Base-by-base conservation (phyloP, 2,329 filamentous ascomycete genomes). In the Periconia sp. region DNA sequence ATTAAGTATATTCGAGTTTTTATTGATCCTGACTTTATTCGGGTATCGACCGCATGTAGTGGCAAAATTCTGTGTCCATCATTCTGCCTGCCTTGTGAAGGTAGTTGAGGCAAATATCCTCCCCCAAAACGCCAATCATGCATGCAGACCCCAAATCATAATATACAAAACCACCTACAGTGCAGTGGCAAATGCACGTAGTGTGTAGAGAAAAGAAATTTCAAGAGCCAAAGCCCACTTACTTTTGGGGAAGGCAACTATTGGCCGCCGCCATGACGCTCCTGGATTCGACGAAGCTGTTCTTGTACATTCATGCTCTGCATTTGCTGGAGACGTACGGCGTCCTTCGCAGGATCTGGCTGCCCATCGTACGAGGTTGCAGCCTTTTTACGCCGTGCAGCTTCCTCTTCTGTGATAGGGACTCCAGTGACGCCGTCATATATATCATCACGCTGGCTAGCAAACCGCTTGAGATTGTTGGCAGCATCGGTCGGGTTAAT, bases 391-490 rank as follows among this genome's bases (percentile, higher is more conserved):
- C 90, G 82, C 55, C 90, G 81, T 11, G 85, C 85, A 50, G 85
- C 89, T 71, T 95, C 92, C 60, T 86, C 84, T 8, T 91, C 86
- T 3, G 86, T 82, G 33, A 91, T 74, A 1, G 85, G 80, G 60
- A 87, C 81, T 1, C 89, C 89, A 0, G 87, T 87, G 15, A 84
- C 81, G 1, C 82, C 77, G 62, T 97, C 92, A 62, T 96, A 96
- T 17, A 97, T 84, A 66, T 97, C 93, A 60, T 84, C 88, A 45
- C 93, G 85, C 73, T 96, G 90, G 61, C 90, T 92, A 20, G 92
- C 92, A 48, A 97, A 81, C n/a, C 93, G 88, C 79, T 97, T 97
- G 58, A 97, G 83, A 71, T 97, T 97, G 72, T 91, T 92, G 48
- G 92, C 92, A 44, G 96, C 91, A 63, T 97, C 93, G 33, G 83